A percentile compares a stretch with the other conserved stretches of the same genome.
Conservation (phyloP, 2,329 filamentous ascomycete species). For the Ceratocystis harringtonii region DNA sequence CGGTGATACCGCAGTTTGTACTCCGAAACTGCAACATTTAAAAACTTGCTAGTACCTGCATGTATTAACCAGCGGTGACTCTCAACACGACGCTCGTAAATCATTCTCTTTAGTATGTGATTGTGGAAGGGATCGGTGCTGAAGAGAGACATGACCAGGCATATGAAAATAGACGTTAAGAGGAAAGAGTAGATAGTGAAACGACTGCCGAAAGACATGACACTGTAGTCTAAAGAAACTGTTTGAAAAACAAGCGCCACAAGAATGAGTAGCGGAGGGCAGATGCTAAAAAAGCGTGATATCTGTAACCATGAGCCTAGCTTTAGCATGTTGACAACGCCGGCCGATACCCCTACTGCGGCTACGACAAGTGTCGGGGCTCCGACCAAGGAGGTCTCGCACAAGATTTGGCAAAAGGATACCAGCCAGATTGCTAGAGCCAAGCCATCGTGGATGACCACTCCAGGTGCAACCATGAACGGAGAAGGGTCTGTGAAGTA, state of each 20-base stretch:
- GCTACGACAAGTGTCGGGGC: slow-evolving; percentile 11
- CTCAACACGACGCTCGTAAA: slow-evolving; percentile 34
- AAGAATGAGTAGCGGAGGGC: slow-evolving; percentile 24
- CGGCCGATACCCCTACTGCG: slow-evolving; percentile 12
- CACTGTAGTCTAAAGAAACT: slow-evolving; percentile 10
- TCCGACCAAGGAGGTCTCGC: slow-evolving; percentile 26
- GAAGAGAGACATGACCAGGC: slow-evolving; percentile 20
- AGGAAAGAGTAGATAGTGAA: slow-evolving; percentile 23
- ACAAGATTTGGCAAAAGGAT: slow-evolving; percentile 32
- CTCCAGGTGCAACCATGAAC: slow-evolving; percentile 4
- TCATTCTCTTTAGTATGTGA: slow-evolving; percentile 35
- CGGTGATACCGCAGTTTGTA: slow-evolving; percentile 44
- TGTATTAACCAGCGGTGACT: slow-evolving; percentile 36
- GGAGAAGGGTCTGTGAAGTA: slow-evolving; percentile 6
- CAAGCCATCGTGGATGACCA: slow-evolving; percentile 31
- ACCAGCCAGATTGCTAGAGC: slow-evolving; percentile 31
- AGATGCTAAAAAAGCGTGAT: slow-evolving; percentile 8
- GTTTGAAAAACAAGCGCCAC: slow-evolving; percentile 9
- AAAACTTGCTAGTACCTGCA: slow-evolving; percentile 33
- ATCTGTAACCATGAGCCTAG: slow-evolving; percentile 20
- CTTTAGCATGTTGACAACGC: slow-evolving; percentile 13
- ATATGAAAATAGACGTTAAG: slow-evolving; percentile 26
- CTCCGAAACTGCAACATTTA: slow-evolving; percentile 32
- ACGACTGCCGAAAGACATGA: slow-evolving; percentile 8
- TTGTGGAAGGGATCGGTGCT: slow-evolving; percentile 17